Conservation (phyloP, 805 yeast species). For the Saccharomycopsis fodiens region DNA sequence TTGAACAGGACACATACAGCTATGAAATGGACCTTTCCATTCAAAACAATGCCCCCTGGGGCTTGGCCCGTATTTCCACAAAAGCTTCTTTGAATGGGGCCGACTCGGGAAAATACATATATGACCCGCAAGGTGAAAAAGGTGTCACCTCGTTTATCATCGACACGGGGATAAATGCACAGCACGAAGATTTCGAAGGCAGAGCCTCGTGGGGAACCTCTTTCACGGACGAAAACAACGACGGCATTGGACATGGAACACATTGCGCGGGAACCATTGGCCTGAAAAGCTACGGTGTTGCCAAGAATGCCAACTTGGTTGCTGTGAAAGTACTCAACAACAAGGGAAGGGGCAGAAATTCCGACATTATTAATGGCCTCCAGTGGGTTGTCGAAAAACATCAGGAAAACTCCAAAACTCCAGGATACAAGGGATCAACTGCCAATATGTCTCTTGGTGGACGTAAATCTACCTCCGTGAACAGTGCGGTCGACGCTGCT, state of each 20-base stretch:
- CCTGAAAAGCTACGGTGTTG: slow-evolving; percentile 90
- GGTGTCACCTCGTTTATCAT: slow-evolving; percentile 83
- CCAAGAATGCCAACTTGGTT: slow-evolving; percentile 69
- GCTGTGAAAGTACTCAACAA: slow-evolving; percentile 80
- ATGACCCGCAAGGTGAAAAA: slow-evolving; percentile 65
- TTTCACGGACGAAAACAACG: slow-evolving; percentile 55
- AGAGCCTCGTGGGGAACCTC: slow-evolving; percentile 88
- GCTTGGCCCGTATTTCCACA: background rate
- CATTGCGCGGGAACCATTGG: slow-evolving; percentile 97
- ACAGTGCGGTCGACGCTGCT: slow-evolving; percentile 52
- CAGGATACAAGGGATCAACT: too few relatives aligned
- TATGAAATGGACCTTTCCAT: background rate
- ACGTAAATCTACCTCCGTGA: slow-evolving; percentile 48
- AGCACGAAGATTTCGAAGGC: slow-evolving; percentile 75
- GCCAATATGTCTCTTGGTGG: slow-evolving; percentile 62
- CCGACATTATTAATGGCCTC: slow-evolving; percentile 78
- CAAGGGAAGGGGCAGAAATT: slow-evolving; percentile 56
- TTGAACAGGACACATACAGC: background rate
- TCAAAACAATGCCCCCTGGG: background rate
- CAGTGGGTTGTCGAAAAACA: slow-evolving; percentile 68
- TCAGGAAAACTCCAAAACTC: slow-evolving; percentile 42
- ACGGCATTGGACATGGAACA: slow-evolving; percentile 91
- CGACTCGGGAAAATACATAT: slow-evolving; percentile 44
- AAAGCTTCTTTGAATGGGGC: background rate
- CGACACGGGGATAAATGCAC: slow-evolving; percentile 78